Base-by-base conservation (phyloP, 331 rosid species). In the Phaseolus coccineus region DNA sequence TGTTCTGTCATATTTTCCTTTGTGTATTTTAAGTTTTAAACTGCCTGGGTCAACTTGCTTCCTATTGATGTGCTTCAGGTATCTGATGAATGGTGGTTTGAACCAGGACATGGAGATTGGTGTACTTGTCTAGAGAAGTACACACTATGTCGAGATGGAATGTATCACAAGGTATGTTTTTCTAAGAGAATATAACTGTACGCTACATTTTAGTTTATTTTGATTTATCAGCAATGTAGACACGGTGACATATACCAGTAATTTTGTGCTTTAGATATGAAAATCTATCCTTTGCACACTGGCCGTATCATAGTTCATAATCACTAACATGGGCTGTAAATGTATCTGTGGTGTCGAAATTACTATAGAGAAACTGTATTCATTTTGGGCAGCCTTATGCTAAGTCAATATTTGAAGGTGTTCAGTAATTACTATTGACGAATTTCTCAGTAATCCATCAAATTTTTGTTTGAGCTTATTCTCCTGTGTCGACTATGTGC, bases 101-200 rank as follows among this genome's bases (percentile, higher is more conserved):
- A 92, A 91, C 98, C 97, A 46, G 98, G 98, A 78, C 98, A 95
- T 77, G 98, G 98, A 82, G 96, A 92, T 88, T 92, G 97, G 98
- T 77, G 86, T 82, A 92, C 94, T 74, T 92, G 97, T 86, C 90
- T 95, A 61, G 98, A 95, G 87, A 89, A 84, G 84, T 95, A 92
- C 77, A 87, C 84, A 48, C 90, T 95, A 48, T 89, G 96, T 87
- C 92, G 96, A 79, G 98, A 95, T 78, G 97, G 98, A 53, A 91
- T 92, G 87, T 91, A 95, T 89, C 98, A 95, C 84, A 95, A 95
- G 98, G 98, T 95, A 88, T 25, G 85, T 77, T 62, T 76, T 7
- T 47, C 73, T 79, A 57, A 79, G 77, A 76, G 59, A 30, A 67
- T 71, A 64, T 78, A 35, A 66, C 56, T 12, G 3, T 61, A 16